These are phyloP conservation scores for Coemansia sp. DNA, from an alignment of 192 early-diverging fungal species.

Conservation along the genomic window DNA sequence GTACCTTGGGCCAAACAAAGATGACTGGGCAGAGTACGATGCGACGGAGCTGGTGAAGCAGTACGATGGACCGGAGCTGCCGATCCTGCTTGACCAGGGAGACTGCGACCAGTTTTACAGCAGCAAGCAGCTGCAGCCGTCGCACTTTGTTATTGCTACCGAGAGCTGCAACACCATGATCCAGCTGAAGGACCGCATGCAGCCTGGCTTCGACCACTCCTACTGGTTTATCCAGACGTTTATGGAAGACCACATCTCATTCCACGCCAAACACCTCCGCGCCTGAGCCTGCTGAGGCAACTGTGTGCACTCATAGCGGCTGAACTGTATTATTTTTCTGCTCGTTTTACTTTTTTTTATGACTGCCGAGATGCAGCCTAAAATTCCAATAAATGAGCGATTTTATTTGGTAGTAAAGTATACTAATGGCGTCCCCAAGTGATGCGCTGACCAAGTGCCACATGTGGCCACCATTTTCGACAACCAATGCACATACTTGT, in stretches of 20 bases:
- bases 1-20: slow-evolving; percentile 65
- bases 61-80: slow-evolving; percentile 42
- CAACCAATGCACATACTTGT: background rate
- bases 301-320: background rate
- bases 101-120: slow-evolving; percentile 68
- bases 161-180: slow-evolving; percentile 42
- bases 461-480: background rate
- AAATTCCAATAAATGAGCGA: too few relatives aligned
- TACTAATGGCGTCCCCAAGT: background rate
- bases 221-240: slow-evolving; percentile 86
- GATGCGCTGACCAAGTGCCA: background rate
- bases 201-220: slow-evolving; percentile 83
- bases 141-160: slow-evolving; percentile 55
- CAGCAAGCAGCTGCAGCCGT: slow-evolving; percentile 61
- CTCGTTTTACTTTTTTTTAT: background rate
- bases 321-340: background rate
- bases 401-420: background rate
- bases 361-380: too few relatives aligned
- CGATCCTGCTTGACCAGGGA: slow-evolving; percentile 61
- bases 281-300: background rate
- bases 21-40: slow-evolving; percentile 70
- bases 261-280: slow-evolving; percentile 62
- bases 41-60: slow-evolving; percentile 64
- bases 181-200: slow-evolving; percentile 62
- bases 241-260: slow-evolving; percentile 71